Percentiles rank a stretch among this genome's conserved stretches.
phyloP scores from a whole-genome alignment of 73 alveolate species.

The Paramecium octaurelia region DNA sequence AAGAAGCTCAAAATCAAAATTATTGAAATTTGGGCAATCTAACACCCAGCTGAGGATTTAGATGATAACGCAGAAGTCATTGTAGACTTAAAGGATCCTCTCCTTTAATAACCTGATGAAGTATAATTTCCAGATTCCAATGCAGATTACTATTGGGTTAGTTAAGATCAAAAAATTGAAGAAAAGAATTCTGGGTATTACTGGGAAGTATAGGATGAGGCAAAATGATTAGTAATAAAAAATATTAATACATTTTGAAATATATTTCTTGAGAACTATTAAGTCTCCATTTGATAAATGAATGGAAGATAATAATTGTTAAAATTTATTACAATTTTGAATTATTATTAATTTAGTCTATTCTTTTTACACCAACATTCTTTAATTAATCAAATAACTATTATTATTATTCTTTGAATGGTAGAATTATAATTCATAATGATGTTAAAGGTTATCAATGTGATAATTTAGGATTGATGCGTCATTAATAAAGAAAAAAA shows the following conservation, averaged over 20 bases:
- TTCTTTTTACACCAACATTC: too few species aligned
- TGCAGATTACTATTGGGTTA: constrained; percentile 26
- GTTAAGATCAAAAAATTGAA: neutral
- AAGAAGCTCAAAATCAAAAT: neutral
- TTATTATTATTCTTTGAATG: too few species aligned
- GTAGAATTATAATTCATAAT: too few species aligned
- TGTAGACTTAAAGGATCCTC: constrained; percentile 10
- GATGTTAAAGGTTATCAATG: too few species aligned
- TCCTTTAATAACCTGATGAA: neutral
- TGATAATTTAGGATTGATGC: too few species aligned
- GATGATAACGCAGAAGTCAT: neutral
- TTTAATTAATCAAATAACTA: too few species aligned
- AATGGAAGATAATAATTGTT: neutral
- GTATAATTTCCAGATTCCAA: neutral
- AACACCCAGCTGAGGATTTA: neutral
- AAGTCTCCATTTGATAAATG: neutral
- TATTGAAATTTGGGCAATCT: constrained; percentile 18
- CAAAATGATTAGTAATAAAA: neutral
- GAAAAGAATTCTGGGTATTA: constrained; percentile 13
- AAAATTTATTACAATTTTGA: too few species aligned
- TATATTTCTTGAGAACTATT: neutral
- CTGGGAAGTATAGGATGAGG: neutral
- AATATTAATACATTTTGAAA: neutral
- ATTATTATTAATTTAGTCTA: too few species aligned
- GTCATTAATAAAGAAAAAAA: too few species aligned